These are phyloP conservation scores for Metroxylon sagu DNA, from an alignment of 176 grass and related monocot species.

Conservation along the genomic window DNA sequence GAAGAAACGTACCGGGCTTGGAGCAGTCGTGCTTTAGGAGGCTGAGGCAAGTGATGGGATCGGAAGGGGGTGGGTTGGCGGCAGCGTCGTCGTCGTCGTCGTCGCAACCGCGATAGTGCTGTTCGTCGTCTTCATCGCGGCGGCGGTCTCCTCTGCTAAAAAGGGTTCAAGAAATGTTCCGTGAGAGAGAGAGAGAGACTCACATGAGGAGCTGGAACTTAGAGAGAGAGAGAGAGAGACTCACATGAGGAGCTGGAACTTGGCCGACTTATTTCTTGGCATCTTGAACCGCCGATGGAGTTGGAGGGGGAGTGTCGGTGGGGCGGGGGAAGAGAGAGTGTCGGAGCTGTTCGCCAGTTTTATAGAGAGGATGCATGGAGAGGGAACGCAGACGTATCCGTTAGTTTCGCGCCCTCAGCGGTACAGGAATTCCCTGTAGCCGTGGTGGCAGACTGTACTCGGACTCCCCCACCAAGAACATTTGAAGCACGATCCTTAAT, in stretches of 20 bases:
- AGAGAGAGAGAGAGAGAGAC: background rate
- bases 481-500: too few species aligned
- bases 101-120: background rate
- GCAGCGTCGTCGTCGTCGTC: background rate
- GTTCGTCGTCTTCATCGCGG: background rate
- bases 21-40: slow-evolving; percentile 1
- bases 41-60: slow-evolving; percentile 5
- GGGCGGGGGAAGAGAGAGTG: too few species aligned
- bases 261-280: background rate
- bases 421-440: too few species aligned
- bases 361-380: too few species aligned
- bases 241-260: background rate
- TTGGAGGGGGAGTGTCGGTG: too few species aligned
- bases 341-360: too few species aligned
- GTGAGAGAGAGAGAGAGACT: slow-evolving; percentile 1
- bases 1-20: background rate
- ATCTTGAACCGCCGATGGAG: background rate
- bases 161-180: too few species aligned
- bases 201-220: background rate
- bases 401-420: too few species aligned
- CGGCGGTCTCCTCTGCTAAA: background rate
- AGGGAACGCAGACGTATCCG: too few species aligned
- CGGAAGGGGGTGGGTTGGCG: background rate
- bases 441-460: too few species aligned
- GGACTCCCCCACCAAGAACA: too few species aligned